Evolutionary conservation across 192 early-diverging fungal genomes (phyloP).

Genomic region (Neocallimastix lanati): DNA sequence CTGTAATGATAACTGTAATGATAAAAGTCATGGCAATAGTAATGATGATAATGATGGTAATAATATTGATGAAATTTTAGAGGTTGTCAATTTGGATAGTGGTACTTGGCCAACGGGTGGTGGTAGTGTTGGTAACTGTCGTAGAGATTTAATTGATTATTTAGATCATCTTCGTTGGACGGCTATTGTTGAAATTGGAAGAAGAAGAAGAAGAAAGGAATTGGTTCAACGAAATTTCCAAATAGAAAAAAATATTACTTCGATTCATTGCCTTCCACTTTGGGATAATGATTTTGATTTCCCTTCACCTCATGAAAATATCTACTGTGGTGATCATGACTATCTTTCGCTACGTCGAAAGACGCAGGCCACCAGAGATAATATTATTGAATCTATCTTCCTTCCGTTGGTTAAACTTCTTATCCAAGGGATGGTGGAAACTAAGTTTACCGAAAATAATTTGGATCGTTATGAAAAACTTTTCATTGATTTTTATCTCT

Average conservation of each 20-base stretch:
- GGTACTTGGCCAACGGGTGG: slow-evolving; percentile 26
- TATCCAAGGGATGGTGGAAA: slow-evolving; percentile 10
- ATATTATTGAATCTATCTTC: slow-evolving; percentile 8
- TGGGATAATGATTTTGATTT: slow-evolving; percentile 25
- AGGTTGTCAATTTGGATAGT: slow-evolving; percentile 17
- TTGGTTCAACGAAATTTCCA: slow-evolving; percentile 24
- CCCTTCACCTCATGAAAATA: slow-evolving; percentile 18
- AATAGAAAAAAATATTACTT: slow-evolving; percentile 19
- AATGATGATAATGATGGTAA: not conserved
- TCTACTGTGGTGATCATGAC: slow-evolving; percentile 7
- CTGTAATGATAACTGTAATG: too few species aligned
- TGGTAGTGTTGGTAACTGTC: slow-evolving; percentile 22
- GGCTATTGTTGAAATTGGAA: slow-evolving; percentile 16
- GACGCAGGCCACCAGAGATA: slow-evolving; percentile 4
- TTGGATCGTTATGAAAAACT: slow-evolving; percentile 11
- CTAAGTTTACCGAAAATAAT: not conserved
- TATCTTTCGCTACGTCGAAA: not conserved
- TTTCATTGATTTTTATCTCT: slow-evolving; percentile 16
- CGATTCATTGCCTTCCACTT: slow-evolving; percentile 16
- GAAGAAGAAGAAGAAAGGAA: slow-evolving; percentile 8
- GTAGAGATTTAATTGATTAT: slow-evolving; percentile 19
- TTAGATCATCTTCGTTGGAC: slow-evolving; percentile 18
- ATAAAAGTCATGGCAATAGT: slow-evolving; percentile 5
- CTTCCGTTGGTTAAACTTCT: slow-evolving; percentile 12
- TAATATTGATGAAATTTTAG: slow-evolving; percentile 6